These are phyloP conservation scores for Coemansia sp. DNA, from an alignment of 192 early-diverging fungal species.

Conservation along the genomic window DNA sequence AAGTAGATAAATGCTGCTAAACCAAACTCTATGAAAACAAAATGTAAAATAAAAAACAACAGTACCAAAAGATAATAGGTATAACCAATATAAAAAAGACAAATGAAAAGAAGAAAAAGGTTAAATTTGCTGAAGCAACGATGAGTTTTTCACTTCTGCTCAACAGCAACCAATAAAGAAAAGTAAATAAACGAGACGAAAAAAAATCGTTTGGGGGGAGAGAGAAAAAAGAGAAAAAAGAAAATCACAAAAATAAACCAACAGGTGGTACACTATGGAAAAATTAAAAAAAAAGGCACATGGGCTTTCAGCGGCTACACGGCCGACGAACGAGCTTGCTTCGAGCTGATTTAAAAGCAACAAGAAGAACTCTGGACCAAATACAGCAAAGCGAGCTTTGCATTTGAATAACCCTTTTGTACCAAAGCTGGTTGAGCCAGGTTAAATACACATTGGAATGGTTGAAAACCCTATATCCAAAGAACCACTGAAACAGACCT, in stretches of 20 bases:
- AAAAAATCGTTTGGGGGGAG: constrained; percentile 14
- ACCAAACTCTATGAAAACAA: neutral
- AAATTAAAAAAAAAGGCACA: neutral
- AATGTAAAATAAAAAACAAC: neutral
- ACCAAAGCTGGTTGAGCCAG: too few relatives aligned
- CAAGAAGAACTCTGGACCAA: too few relatives aligned
- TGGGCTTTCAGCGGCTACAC: too few relatives aligned
- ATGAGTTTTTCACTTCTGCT: neutral
- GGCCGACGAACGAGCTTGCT: too few relatives aligned
- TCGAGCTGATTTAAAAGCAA: too few relatives aligned
- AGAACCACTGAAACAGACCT: too few relatives aligned
- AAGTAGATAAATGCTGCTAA: neutral
- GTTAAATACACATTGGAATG: too few relatives aligned
- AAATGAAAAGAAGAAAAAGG: neutral
- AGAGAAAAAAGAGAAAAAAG: constrained; percentile 13
- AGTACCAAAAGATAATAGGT: neutral
- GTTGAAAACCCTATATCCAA: too few relatives aligned
- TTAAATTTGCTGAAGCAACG: neutral
- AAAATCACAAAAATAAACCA: constrained; percentile 2
- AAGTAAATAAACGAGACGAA: constrained; percentile 5
- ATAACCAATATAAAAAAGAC: neutral
- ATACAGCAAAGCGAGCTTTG: too few relatives aligned
- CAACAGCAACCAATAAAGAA: neutral
- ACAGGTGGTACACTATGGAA: neutral
- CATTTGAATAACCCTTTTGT: too few relatives aligned